phyloP scores from a whole-genome alignment of 2,329 filamentous ascomycete genomes.

The Alternaria sp. region DNA sequence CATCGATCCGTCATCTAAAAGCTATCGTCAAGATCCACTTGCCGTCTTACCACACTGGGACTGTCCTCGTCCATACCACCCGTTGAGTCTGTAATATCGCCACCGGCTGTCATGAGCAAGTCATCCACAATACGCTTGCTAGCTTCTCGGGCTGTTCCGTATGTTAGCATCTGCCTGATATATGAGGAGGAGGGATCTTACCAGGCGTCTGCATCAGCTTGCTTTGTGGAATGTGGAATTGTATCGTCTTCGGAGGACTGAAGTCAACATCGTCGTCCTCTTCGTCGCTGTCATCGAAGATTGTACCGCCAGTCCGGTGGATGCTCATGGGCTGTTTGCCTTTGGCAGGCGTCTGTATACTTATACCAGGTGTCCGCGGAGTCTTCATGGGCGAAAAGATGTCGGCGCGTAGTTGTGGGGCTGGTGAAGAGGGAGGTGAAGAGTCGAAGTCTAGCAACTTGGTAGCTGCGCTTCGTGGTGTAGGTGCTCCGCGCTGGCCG shows the following conservation, averaged over 20 bases:
- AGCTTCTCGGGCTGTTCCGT: slow-evolving; percentile 70
- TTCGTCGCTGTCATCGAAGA: slow-evolving; percentile 79
- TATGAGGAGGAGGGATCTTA: slow-evolving; percentile 48
- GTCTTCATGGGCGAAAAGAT: slow-evolving; percentile 79
- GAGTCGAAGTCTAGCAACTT: slow-evolving; percentile 44
- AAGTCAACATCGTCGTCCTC: slow-evolving; percentile 64
- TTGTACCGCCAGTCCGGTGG: slow-evolving; percentile 42
- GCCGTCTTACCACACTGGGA: slow-evolving; percentile 55
- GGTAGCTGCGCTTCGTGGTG: slow-evolving; percentile 29
- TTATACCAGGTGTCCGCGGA: slow-evolving; percentile 77
- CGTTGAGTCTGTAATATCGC: slow-evolving; percentile 56
- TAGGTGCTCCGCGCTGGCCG: slow-evolving; percentile 34
- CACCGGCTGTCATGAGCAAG: slow-evolving; percentile 76
- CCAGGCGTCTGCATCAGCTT: slow-evolving; percentile 81
- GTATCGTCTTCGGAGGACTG: slow-evolving; percentile 92
- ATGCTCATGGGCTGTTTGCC: slow-evolving; percentile 56
- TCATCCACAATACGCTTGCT: slow-evolving; percentile 83
- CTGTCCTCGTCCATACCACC: slow-evolving; percentile 53
- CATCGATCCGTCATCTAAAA: slow-evolving; percentile 41
- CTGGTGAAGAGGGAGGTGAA: slow-evolving; percentile 63
- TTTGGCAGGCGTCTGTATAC: slow-evolving; percentile 74
- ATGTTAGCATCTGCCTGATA: background rate
- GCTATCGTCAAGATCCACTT: slow-evolving; percentile 55
- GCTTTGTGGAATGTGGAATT: slow-evolving; percentile 79
- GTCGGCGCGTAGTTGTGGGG: slow-evolving; percentile 82